These are phyloP conservation scores for Chloroidium sp. DNA, from an alignment of 163 green algal species.

Conservation along the genomic window DNA sequence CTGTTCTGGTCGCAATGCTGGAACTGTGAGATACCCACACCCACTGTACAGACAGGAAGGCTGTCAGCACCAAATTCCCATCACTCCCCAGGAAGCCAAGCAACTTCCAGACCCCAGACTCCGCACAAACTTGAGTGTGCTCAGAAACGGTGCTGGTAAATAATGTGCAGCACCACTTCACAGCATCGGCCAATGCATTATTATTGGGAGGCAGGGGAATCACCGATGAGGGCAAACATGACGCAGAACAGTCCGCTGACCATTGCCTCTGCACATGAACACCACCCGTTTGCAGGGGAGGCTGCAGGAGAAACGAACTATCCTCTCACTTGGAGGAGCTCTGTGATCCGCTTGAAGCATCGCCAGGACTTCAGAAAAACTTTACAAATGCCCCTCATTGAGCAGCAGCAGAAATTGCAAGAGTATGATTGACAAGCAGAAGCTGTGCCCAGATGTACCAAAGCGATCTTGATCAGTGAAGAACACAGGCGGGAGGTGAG, in stretches of 20 bases:
- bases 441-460: too few relatives aligned
- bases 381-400: too few relatives aligned
- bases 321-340: too few relatives aligned
- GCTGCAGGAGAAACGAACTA: not conserved
- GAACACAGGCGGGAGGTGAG: not conserved
- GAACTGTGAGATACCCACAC: slow-evolving; percentile 44
- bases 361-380: too few relatives aligned
- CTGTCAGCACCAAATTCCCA: not conserved
- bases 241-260: slow-evolving; percentile 49
- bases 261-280: slow-evolving; percentile 2
- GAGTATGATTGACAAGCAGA: too few relatives aligned
- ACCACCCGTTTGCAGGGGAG: not conserved
- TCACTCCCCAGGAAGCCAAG: too few relatives aligned
- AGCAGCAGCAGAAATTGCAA: too few relatives aligned
- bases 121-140: too few relatives aligned
- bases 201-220: not conserved
- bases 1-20: slow-evolving; percentile 45
- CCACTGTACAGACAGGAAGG: not conserved
- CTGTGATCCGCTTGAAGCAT: too few relatives aligned
- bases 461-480: not conserved
- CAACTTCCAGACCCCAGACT: too few relatives aligned
- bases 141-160: too few relatives aligned
- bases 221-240: slow-evolving; percentile 34
- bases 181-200: not conserved
- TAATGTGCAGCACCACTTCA: too few relatives aligned